These are phyloP conservation scores for Lodderomyces margitis DNA, from an alignment of 1,139 yeast genomes.

Conservation along the genomic window DNA sequence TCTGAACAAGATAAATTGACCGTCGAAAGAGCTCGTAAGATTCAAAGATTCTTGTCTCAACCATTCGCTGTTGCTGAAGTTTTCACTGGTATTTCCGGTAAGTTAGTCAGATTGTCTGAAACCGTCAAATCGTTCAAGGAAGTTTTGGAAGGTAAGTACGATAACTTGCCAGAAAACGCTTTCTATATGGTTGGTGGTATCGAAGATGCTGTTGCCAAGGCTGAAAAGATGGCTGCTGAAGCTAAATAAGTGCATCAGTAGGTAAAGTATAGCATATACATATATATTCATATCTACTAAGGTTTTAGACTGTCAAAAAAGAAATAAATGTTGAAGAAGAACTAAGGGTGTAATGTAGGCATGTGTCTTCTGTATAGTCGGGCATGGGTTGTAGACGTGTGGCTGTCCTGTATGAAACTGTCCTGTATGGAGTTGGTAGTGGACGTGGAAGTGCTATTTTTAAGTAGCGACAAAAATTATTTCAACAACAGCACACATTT, in stretches of 20 bases:
- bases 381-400: too few species aligned
- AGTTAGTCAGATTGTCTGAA: constrained; percentile 94
- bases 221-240: constrained; percentile 97
- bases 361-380: background rate
- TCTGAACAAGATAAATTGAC: constrained; percentile 98
- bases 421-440: too few species aligned
- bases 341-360: background rate
- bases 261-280: constrained; percentile 2
- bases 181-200: constrained; percentile 99
- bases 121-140: constrained; percentile 94
- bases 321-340: constrained; percentile 2
- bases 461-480: background rate
- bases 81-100: constrained; percentile 99
- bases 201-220: constrained; percentile 97
- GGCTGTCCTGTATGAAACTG: too few species aligned
- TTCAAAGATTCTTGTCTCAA: constrained; percentile 99
- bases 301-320: constrained; percentile 4
- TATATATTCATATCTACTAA: constrained; percentile 3
- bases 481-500: background rate
- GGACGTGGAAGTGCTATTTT: too few species aligned
- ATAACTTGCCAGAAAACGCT: constrained; percentile 97
- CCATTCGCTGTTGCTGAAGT: constrained; percentile 99
- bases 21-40: constrained; percentile 99
- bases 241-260: constrained; percentile 41
- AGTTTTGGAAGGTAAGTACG: constrained; percentile 97